phyloP scores from a whole-genome alignment of 129 eudicot species.

The Glebionis coronaria region DNA sequence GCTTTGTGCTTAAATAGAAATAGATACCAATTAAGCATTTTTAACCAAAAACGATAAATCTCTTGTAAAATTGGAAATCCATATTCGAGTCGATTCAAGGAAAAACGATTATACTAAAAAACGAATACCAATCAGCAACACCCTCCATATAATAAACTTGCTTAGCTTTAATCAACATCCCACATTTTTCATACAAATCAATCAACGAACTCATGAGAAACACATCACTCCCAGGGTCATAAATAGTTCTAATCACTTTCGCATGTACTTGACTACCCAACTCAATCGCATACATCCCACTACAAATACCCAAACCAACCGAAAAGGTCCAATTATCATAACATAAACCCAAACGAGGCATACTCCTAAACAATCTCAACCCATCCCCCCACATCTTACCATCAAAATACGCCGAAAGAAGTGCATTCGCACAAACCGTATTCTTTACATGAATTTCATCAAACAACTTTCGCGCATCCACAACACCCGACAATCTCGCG shows the following conservation, averaged over 20 bases:
- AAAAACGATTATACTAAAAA: too few species aligned
- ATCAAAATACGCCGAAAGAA: constrained; percentile 67
- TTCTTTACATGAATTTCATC: constrained; percentile 77
- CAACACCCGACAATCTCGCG: constrained; percentile 33
- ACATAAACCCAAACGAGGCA: constrained; percentile 44
- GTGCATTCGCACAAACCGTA: constrained; percentile 60
- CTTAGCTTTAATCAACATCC: constrained; percentile 51
- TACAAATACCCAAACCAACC: constrained; percentile 53
- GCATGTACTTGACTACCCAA: constrained; percentile 71
- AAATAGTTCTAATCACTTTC: constrained; percentile 32
- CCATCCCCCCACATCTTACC: constrained; percentile 67
- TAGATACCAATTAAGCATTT: too few species aligned
- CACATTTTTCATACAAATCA: constrained; percentile 74
- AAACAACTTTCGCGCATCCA: constrained; percentile 59
- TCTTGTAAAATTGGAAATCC: too few species aligned
- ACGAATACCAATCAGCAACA: constrained; percentile 47
- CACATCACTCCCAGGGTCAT: constrained; percentile 46
- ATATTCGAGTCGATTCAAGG: too few species aligned
- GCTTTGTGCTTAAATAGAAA: too few species aligned
- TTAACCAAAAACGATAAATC: too few species aligned
- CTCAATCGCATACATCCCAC: constrained; percentile 43
- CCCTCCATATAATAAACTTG: constrained; percentile 49
- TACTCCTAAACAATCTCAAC: constrained; percentile 34
- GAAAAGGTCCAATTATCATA: constrained; percentile 59
- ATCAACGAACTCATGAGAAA: constrained; percentile 59